These are phyloP conservation scores for Umbelopsis isabellina DNA, from an alignment of 192 early-diverging fungal genomes.

Conservation along the genomic window DNA sequence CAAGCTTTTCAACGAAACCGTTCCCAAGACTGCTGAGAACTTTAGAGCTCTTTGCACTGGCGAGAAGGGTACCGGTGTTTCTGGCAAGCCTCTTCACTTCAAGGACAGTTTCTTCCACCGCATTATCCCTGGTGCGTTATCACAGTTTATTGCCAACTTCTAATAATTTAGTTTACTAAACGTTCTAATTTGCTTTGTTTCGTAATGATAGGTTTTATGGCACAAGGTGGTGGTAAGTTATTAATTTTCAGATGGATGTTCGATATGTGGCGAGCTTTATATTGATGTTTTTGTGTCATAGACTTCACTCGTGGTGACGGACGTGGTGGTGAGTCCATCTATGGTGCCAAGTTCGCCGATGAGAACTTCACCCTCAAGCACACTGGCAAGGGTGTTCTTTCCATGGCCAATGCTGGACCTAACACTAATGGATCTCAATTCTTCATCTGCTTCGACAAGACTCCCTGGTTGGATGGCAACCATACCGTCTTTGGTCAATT, in stretches of 20 bases:
- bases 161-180: too few species aligned
- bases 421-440: conserved; percentile 85
- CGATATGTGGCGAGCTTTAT: neutral
- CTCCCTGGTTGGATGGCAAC: conserved; percentile 85
- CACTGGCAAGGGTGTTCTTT: conserved; percentile 65
- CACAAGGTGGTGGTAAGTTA: conserved; percentile 49
- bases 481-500: conserved; percentile 95
- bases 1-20: conserved; percentile 77
- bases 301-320: conserved; percentile 69
- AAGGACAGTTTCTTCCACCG: conserved; percentile 61
- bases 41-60: conserved; percentile 77
- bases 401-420: conserved; percentile 79
- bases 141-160: too few species aligned
- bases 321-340: conserved; percentile 79
- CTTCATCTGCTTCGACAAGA: conserved; percentile 80
- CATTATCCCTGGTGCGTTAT: conserved; percentile 50
- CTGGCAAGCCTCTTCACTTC: conserved; percentile 66
- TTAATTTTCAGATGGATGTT: too few species aligned
- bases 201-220: conserved; percentile 46
- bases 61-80: conserved; percentile 57
- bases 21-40: conserved; percentile 96
- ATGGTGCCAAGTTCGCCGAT: conserved; percentile 88
- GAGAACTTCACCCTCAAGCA: conserved; percentile 93
- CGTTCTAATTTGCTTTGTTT: too few species aligned
- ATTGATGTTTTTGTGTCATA: neutral